Evolutionary conservation across 352 stramenopile species (phyloP), one percentile per base, ranked within the genome.

Genomic region (Phytophthora hybrid): DNA sequence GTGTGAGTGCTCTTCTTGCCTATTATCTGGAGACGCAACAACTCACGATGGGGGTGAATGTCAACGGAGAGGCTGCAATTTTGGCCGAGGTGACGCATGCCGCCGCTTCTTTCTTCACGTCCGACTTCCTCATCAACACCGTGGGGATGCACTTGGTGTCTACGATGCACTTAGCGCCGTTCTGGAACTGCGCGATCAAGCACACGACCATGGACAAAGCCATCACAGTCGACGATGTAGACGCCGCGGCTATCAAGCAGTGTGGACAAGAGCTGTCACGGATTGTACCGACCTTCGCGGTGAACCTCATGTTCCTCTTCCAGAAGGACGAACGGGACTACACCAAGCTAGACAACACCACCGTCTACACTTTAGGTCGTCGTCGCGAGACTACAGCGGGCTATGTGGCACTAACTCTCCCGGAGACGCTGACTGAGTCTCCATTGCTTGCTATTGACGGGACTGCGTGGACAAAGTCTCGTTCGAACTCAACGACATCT

Each of bases 181-280:
- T 85, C 67, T 85, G 79, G 79, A 71, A 81, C 26, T 85, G 79
- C 39, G 76, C 73, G 5, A 83, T 85, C n/a, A 66, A 74, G 16
- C 68, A 82, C 53, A 82, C 73, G 18, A 74, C 70, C 4, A 83
- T 85, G 79, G 71, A 63, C 37, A 85, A 85, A 44, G 58, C 66
- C 4, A 68, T 83, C 3, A 63, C 59, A 4, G 23, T 80, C 2
- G 47, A 21, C 5, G 57, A 81, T 32, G 70, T 85, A 7, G 76
- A 81, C 29, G 67, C 52, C 6, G 16, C 18, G 5, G 34, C 52
- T 1, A 78, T 83, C 21, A 72, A 66, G 16, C 52, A 71, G 23
- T 85, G 76, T 39, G 76, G 76, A 0, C 34, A 32, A 31, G 60
- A 77, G 1, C 46, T 78, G 18, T 60, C 73, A 0, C 13, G 26